Base-by-base conservation (phyloP, 2,329 filamentous ascomycete genomes). In the Epichloe uncinata region DNA sequence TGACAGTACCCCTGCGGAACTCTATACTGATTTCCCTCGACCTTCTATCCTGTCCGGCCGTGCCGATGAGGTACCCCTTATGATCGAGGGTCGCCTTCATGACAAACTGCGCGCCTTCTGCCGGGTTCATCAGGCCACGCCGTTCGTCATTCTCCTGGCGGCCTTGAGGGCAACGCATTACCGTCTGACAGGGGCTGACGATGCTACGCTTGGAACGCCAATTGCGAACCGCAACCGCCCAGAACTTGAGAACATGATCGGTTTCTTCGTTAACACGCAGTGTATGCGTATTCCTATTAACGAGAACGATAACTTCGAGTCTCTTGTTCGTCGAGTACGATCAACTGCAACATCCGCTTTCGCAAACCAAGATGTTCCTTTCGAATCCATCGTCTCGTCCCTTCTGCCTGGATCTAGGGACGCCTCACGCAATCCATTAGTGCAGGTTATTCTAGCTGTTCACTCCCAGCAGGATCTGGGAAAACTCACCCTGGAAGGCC, bases 241-340 rank as follows among this genome's bases (percentile, higher is more conserved):
- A 20, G 58, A 61, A 11, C 8, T 61, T 0, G 49, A 60, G 33
- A 42, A 55, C n/a, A 51, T 59, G 0, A 53, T 60, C 8, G 60
- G 57, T 1, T 58, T 57, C 52, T 61, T 61, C 13, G 60, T 60
- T 37, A 61, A 60, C 20, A 52, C 52, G 0, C 60, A 62, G 38
- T 61, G 60, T 16, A 57, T 61, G n/a, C 16, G 42, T 6, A 44
- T 44, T 16, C 12, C 42, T 15, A 20, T 44, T 15, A 5, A 26
- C 30, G n/a, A 13, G 6, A 16, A 44, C 12, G 42, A 44, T 26
- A 30, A 12, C 12, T 44, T 44, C 20, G 20, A 44, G n/a, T 18
- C 16, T 13, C 9, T 44, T 6, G 42, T 44, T 6, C 42, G 30
- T 15, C 42, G 22, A 20, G 42, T 44, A 9, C 42, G 42, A 26